phyloP scores from a whole-genome alignment of 192 early-diverging fungal genomes.

The Coemansia sp. region DNA sequence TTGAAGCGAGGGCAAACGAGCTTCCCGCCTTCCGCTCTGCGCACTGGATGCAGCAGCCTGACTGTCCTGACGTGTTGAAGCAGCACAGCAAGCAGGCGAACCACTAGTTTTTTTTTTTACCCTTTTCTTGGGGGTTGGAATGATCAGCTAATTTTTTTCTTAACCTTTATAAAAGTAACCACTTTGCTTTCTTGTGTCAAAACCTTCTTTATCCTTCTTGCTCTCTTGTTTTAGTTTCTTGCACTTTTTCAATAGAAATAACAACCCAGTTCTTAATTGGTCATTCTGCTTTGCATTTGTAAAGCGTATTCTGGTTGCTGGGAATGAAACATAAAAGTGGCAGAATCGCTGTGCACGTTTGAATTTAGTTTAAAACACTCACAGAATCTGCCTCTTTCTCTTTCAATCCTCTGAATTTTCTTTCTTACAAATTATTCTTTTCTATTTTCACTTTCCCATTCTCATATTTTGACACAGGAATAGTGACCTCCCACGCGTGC shows the following conservation, averaged over 20 bases:
- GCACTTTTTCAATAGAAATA: neutral
- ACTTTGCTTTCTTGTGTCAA: neutral
- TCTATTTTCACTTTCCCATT: neutral
- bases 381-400: too few species aligned
- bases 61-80: slow-evolving; percentile 61
- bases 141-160: neutral
- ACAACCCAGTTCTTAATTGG: neutral
- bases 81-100: neutral
- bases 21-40: slow-evolving; percentile 68
- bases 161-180: neutral
- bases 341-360: too few species aligned
- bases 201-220: neutral
- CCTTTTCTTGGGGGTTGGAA: neutral
- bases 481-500: neutral
- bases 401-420: too few species aligned
- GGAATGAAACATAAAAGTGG: too few species aligned
- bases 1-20: slow-evolving; percentile 58
- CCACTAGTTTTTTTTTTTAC: too few species aligned
- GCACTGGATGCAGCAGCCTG: slow-evolving; percentile 64
- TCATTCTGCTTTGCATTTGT: too few species aligned
- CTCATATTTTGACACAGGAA: neutral
- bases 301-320: too few species aligned
- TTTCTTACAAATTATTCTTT: too few species aligned
- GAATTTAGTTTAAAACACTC: too few species aligned
- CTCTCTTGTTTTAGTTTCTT: neutral